Percentiles rank a stretch among this genome's conserved stretches.
phyloP scores from a whole-genome alignment of 2,329 filamentous ascomycete genomes.

The Trichoderma brevicompactum region DNA sequence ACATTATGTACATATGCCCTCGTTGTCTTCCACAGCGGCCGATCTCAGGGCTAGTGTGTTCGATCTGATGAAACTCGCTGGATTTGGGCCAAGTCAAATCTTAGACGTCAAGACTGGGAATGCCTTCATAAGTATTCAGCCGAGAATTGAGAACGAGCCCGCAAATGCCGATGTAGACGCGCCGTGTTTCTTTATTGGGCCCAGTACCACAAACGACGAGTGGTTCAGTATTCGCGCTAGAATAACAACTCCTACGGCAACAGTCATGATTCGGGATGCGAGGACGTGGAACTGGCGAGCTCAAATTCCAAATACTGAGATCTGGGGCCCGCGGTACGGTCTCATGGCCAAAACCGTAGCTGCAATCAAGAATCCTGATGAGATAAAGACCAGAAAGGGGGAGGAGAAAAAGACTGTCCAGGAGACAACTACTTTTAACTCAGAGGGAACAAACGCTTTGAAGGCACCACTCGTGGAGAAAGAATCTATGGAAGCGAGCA shows the following conservation, averaged over 20 bases:
- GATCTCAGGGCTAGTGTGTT: constrained; percentile 14
- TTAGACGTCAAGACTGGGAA: neutral
- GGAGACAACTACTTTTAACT: neutral
- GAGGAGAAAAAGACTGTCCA: neutral
- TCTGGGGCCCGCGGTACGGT: constrained; percentile 36
- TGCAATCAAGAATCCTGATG: neutral
- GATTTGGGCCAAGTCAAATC: neutral
- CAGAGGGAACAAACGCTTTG: neutral
- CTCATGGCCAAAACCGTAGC: neutral
- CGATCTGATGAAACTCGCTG: constrained; percentile 21
- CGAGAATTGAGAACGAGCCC: constrained; percentile 4
- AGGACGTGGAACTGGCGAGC: constrained; percentile 31
- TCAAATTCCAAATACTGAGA: constrained; percentile 30
- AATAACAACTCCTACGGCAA: constrained; percentile 31
- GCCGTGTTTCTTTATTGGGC: constrained; percentile 31
- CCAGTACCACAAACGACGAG: constrained; percentile 31
- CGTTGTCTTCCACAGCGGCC: constrained; percentile 14
- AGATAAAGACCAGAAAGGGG: neutral
- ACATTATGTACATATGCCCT: constrained; percentile 7
- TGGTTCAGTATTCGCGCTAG: constrained; percentile 36
- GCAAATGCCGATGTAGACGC: constrained; percentile 26
- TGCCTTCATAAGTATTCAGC: constrained; percentile 31
- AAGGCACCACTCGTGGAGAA: neutral
- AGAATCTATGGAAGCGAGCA: neutral
- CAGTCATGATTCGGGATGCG: constrained; percentile 26